Evolutionary conservation across 768 basidiomycete species (phyloP), one percentile per base, ranked within the genome.

Genomic region (Naganishia vishniacii): DNA sequence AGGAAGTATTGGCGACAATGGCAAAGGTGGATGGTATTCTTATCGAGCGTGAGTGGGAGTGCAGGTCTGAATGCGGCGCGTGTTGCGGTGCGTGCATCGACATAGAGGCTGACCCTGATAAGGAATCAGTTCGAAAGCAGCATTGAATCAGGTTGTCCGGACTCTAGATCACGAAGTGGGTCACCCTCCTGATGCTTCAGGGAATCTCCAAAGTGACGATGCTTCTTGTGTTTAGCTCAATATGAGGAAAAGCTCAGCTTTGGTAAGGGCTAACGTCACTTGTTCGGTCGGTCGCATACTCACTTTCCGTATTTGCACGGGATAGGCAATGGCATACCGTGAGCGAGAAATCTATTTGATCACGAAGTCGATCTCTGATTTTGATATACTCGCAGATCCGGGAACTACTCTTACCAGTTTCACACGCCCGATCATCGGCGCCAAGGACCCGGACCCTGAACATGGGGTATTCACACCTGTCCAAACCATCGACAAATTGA

Each of bases 1-100:
- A 9, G 79, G 79, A 0, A 74, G 72, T 59, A 79, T 80, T 13
- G 72, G 70, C 0, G 79, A 80, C 62, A 80, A 80, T 65, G 58
- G 71, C 40, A 70, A 71, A 42, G 80, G 80, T 41, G 78, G 79
- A 42, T 75, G 74, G 76, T 73, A 75, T 60, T 71, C 68, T 6
- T 74, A 75, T 53, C 66, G 74, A 64, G 65, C 77, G 73, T 72
- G 58, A 67, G 75, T 75, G 28, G 13, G 16, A 13, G 11, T 20
- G 16, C 4, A 26, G 3, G 20, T 47, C 29, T 16, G 29, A 32
- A 20, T 11, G 23, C 4, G 5, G 26, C n/a, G n/a, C n/a, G n/a
- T n/a, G n/a, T n/a, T n/a, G n/a, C n/a, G n/a, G n/a, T n/a, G n/a
- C n/a, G n/a, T n/a, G n/a, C n/a, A n/a, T n/a, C n/a, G n/a, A n/a